A percentile compares a stretch with the other conserved stretches of the same genome.
These are phyloP conservation scores for Lentinula sp. DNA, from an alignment of 768 basidiomycete genomes.

Conservation along the genomic window DNA sequence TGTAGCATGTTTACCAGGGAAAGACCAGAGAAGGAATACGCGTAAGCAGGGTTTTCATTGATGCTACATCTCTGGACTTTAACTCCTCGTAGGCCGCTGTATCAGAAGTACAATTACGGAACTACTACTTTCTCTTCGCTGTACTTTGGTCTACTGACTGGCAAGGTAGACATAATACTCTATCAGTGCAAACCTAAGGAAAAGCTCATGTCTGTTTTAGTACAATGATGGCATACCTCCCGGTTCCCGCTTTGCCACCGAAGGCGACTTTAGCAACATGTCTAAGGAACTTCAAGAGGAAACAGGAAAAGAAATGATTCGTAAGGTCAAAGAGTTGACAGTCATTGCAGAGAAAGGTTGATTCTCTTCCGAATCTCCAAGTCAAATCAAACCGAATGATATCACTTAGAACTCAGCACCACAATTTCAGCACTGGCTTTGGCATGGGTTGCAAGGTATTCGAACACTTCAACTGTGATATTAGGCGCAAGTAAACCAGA, in stretches of 20 bases:
- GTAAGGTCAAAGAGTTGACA: conserved; percentile 64
- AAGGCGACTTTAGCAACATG: conserved; percentile 45
- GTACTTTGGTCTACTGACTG: conserved; percentile 70
- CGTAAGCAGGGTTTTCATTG: conserved; percentile 24
- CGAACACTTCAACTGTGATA: conserved; percentile 42
- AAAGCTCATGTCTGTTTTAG: conserved; percentile 21
- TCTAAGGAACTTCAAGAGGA: conserved; percentile 47
- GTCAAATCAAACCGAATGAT: neutral
- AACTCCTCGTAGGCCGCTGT: conserved; percentile 38
- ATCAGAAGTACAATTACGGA: conserved; percentile 60
- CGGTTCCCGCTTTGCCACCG: conserved; percentile 63
- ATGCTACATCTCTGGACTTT: neutral
- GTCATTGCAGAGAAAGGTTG: conserved; percentile 31
- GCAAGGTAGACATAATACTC: conserved; percentile 42
- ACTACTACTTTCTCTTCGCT: conserved; percentile 75
- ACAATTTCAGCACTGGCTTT: conserved; percentile 48
- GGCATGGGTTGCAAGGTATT: conserved; percentile 51
- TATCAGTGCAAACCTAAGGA: conserved; percentile 1
- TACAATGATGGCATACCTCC: conserved; percentile 74
- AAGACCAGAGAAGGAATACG: conserved; percentile 77
- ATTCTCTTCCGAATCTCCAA: neutral
- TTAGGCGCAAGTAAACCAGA: conserved; percentile 42
- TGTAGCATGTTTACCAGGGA: conserved; percentile 72
- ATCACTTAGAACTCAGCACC: conserved; percentile 33
- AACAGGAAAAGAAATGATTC: conserved; percentile 63